Conservation (phyloP, 1,139 yeast species). For the Torulaspora globosa region DNA sequence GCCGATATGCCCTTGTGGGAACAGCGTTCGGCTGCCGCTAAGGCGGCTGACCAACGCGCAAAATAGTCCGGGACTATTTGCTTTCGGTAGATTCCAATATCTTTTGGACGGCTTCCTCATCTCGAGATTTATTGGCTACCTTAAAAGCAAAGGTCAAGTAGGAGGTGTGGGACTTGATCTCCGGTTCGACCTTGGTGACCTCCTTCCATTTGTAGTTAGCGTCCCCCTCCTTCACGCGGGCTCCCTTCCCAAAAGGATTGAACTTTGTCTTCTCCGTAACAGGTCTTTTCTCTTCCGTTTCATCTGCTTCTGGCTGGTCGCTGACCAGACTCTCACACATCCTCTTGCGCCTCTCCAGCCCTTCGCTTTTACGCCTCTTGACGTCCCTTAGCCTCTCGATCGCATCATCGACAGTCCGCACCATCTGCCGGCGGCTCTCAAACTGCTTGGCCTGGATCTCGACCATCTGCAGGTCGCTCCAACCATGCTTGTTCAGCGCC, state of each 20-base stretch:
- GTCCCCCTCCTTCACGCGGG: constrained; percentile 83
- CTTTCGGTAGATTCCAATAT: constrained; percentile 4
- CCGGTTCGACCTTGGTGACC: constrained; percentile 77
- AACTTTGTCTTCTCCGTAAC: constrained; percentile 50
- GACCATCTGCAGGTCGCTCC: constrained; percentile 90
- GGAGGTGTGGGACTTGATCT: constrained; percentile 90
- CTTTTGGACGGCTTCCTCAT: constrained; percentile 14
- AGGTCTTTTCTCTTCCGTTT: constrained; percentile 30
- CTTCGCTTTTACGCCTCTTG: constrained; percentile 66
- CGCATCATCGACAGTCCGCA: constrained; percentile 74
- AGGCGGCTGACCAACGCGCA: background rate
- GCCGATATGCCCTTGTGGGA: constrained; percentile 67
- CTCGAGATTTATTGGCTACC: constrained; percentile 24
- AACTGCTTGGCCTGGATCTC: constrained; percentile 82
- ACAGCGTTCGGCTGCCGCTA: constrained; percentile 52
- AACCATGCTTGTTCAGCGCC: constrained; percentile 68
- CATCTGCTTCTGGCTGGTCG: constrained; percentile 24
- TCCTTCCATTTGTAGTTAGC: constrained; percentile 71
- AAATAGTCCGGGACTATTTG: background rate
- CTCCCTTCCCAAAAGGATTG: constrained; percentile 84
- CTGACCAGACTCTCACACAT: constrained; percentile 35
- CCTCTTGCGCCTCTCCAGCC: constrained; percentile 58
- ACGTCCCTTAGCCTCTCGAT: constrained; percentile 77
- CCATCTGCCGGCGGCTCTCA: constrained; percentile 92
- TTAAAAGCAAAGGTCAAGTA: constrained; percentile 83